These are phyloP conservation scores for Aureobasidium vineae DNA, from an alignment of 2,329 filamentous ascomycete genomes.

Conservation along the genomic window DNA sequence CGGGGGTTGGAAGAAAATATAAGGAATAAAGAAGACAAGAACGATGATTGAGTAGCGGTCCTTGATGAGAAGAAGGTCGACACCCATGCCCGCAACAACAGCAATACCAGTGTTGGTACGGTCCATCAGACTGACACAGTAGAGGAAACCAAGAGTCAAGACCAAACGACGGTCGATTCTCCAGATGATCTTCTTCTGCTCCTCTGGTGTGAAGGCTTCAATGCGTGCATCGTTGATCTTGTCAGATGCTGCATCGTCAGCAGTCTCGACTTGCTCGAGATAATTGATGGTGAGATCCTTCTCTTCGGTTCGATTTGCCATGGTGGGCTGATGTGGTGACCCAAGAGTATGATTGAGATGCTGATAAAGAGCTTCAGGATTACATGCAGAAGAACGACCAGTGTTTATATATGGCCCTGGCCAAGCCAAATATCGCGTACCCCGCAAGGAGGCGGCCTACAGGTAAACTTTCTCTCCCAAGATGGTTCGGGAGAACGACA, in stretches of 20 bases:
- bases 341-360: background rate
- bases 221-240: constrained; percentile 35
- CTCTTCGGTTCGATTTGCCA: background rate
- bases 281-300: constrained; percentile 8
- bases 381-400: background rate
- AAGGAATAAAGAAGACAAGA: constrained; percentile 71
- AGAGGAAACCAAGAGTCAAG: constrained; percentile 46
- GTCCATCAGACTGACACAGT: constrained; percentile 40
- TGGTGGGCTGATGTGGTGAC: background rate
- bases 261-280: constrained; percentile 15
- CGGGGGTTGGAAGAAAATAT: constrained; percentile 68
- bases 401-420: constrained; percentile 3
- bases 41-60: constrained; percentile 50
- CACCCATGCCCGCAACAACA: constrained; percentile 39
- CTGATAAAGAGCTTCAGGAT: background rate
- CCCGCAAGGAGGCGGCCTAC: constrained; percentile 6
- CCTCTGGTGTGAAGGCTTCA: constrained; percentile 53
- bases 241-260: constrained; percentile 5
- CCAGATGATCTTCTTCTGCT: constrained; percentile 66
- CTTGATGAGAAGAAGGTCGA: constrained; percentile 36
- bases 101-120: constrained; percentile 39
- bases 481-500: constrained; percentile 10
- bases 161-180: constrained; percentile 62
- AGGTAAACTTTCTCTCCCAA: background rate
- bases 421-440: constrained; percentile 10